Base-by-base conservation (phyloP, 1,139 yeast genomes). In the Magnusiomyces magnusii region DNA sequence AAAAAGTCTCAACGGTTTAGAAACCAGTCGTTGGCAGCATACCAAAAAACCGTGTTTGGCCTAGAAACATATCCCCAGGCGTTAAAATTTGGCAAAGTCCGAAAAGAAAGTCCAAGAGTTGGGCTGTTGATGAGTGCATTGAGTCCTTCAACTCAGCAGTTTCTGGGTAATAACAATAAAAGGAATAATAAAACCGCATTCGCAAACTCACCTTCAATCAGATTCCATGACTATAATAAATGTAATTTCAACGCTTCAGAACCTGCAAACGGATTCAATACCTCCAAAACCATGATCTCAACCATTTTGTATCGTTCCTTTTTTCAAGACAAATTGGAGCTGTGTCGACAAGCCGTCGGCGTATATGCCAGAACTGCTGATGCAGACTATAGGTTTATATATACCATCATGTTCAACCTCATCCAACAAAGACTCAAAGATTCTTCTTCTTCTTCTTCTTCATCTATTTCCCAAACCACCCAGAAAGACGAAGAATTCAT, bases 101-200 rank as follows among this genome's bases (percentile, higher is more conserved):
- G 36, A n/a, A 21, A 42, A n/a, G 49, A 52, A n/a, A 39, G 36
- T 23, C 49, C 55, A 23, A 41, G 55, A 15, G 36, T 41, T 23
- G 13, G 25, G 1, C 34, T 23, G 19, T n/a, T 52, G n/a, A 10
- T 52, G 24, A 17, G 25, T 2, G 17, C 47, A 15, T 34, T 52
- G 13, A 52, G 55, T 15, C 49, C 34, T 15, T 7, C 19, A 2
- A 52, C 55, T n/a, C 55, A 24, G 13, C 2, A 52, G 2, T 52
- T 52, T 52, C 24, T 52, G 28, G 24, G 41, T 31, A 31, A 13
- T 31, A 13, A 31, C 7, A 13, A 31, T 7, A 13, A 31, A 7
- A 31, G 10, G 13, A 7, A 31, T 24, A 51, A 51, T 19, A 23
- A 47, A 3, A 47, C 5, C 5, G 21, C 24, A 27, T 3, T 5